Percentiles rank a stretch among this genome's conserved stretches.
phyloP scores from a whole-genome alignment of 768 basidiomycete species.

The Russula dissimulans region DNA sequence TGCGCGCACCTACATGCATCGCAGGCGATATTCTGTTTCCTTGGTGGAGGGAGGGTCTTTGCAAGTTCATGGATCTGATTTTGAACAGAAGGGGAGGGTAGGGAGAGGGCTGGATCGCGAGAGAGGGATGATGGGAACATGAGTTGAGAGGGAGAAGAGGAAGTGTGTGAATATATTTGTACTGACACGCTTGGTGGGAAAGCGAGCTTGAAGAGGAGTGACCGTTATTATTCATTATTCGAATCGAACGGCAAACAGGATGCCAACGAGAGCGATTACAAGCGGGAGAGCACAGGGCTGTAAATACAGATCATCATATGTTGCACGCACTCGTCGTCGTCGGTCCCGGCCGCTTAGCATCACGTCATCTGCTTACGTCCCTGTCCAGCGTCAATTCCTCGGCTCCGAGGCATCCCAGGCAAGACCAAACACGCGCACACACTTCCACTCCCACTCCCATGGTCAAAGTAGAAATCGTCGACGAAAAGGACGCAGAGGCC shows the following conservation, averaged over 20 bases:
- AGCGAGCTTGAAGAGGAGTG: neutral
- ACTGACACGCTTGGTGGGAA: conserved; percentile 12
- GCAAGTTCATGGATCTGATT: conserved; percentile 77
- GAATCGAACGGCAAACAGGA: neutral
- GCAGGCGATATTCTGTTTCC: conserved; percentile 90
- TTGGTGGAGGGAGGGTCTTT: conserved; percentile 71
- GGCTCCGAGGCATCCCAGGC: neutral
- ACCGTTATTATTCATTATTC: neutral
- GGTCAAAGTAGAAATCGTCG: conserved; percentile 91
- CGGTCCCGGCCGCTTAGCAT: no score
- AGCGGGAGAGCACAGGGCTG: no score
- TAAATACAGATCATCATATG: neutral
- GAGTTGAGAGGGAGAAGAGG: conserved; percentile 2
- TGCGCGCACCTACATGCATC: conserved; percentile 72
- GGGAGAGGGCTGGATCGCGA: conserved; percentile 40
- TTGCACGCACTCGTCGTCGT: neutral
- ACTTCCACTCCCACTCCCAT: conserved; percentile 32
- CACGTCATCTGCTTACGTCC: no score
- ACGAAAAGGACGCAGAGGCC: conserved; percentile 60
- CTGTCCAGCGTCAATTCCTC: neutral
- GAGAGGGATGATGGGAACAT: conserved; percentile 24
- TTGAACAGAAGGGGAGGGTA: conserved; percentile 61
- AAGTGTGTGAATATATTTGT: conserved; percentile 8
- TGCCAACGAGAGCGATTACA: no score
- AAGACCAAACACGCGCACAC: neutral